Conservation (phyloP, 1,139 yeast species). For the Blastobotrys petasosporus region DNA sequence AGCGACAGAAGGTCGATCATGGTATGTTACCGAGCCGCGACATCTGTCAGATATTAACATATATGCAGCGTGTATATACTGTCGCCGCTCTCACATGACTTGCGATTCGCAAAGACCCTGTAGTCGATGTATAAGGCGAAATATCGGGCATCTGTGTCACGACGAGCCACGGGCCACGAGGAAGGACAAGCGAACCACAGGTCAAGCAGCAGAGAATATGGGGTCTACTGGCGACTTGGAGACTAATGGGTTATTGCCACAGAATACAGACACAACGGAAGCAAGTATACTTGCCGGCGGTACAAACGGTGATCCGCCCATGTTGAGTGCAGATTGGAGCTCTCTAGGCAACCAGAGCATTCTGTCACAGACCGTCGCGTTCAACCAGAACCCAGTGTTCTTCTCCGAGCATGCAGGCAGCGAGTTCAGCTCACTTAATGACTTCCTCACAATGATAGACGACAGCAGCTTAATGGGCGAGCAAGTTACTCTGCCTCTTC, state of each 20-base stretch:
- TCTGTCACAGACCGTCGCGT: constrained; percentile 25
- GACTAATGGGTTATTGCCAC: neutral
- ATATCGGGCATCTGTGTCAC: constrained; percentile 83
- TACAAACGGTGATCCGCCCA: constrained; percentile 1
- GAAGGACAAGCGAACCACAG: constrained; percentile 5
- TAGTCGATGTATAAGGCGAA: constrained; percentile 76
- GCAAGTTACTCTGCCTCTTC: neutral
- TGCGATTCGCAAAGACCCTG: constrained; percentile 82
- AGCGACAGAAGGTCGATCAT: constrained; percentile 32
- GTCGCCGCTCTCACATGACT: constrained; percentile 91
- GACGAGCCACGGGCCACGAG: constrained; percentile 52
- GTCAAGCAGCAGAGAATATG: neutral
- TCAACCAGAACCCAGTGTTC: constrained; percentile 48
- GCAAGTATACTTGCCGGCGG: neutral
- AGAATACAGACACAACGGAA: neutral
- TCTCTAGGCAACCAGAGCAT: constrained; percentile 22
- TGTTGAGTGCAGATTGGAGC: constrained; percentile 20
- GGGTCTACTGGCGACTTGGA: neutral
- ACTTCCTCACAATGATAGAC: constrained; percentile 83
- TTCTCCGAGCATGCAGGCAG: constrained; percentile 90
- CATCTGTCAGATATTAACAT: neutral
- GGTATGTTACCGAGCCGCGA: constrained; percentile 6
- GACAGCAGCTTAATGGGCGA: constrained; percentile 49
- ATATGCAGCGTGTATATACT: constrained; percentile 73
- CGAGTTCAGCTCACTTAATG: constrained; percentile 85